These are phyloP conservation scores for Actinomortierella ambigua DNA, from an alignment of 371 early-diverging fungal genomes.

Conservation along the genomic window DNA sequence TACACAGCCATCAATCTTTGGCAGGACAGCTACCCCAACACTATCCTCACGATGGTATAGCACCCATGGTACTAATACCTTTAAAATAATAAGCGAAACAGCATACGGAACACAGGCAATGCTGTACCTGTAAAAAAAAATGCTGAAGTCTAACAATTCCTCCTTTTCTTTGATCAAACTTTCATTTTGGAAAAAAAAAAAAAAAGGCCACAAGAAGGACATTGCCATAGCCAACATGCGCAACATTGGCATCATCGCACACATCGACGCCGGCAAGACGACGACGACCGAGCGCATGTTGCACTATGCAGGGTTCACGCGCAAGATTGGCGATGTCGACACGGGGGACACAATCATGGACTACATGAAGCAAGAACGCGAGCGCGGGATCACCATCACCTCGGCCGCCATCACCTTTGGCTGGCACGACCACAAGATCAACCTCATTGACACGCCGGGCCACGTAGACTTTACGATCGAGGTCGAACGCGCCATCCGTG, in stretches of 20 bases:
- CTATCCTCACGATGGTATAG: slow-evolving; percentile 30
- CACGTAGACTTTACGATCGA: slow-evolving; percentile 97
- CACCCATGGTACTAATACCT: slow-evolving; percentile 43
- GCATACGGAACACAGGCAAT: too few relatives aligned
- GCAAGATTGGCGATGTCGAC: slow-evolving; percentile 89
- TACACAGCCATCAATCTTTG: too few relatives aligned
- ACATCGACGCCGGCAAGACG: slow-evolving; percentile 97
- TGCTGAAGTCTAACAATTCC: too few relatives aligned
- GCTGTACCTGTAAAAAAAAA: too few relatives aligned
- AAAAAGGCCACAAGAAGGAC: slow-evolving; percentile 47
- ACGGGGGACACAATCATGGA: slow-evolving; percentile 95
- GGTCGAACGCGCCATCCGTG: slow-evolving; percentile 91
- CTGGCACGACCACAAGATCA: slow-evolving; percentile 86
- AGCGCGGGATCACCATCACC: slow-evolving; percentile 94
- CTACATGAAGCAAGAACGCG: slow-evolving; percentile 87
- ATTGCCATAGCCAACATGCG: slow-evolving; percentile 71
- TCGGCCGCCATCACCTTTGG: slow-evolving; percentile 95
- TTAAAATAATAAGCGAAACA: too few relatives aligned
- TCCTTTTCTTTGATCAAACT: neutral
- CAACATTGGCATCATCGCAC: slow-evolving; percentile 97
- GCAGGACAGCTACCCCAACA: neutral
- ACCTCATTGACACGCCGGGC: slow-evolving; percentile 96
- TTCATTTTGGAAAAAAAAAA: neutral
- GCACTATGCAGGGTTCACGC: slow-evolving; percentile 91
- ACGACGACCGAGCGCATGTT: slow-evolving; percentile 98